phyloP scores from a whole-genome alignment of 2,329 filamentous ascomycete genomes.

The Scedosporium boydii region DNA sequence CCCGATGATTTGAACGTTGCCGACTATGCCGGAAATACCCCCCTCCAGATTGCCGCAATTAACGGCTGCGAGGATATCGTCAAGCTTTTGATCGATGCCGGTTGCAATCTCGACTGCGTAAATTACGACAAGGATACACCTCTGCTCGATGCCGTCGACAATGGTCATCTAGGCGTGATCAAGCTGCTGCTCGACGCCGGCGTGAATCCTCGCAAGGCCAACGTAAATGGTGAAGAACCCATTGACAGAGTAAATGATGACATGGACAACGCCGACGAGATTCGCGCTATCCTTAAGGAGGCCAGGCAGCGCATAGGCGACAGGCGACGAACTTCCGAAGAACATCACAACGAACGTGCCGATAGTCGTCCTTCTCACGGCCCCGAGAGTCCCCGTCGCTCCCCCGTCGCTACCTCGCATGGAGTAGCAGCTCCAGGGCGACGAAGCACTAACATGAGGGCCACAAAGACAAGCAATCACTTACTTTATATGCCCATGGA shows the following conservation, averaged over 20 bases:
- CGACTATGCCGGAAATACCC: conserved; percentile 94
- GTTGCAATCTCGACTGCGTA: conserved; percentile 72
- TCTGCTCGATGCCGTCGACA: conserved; percentile 91
- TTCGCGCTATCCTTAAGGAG: conserved; percentile 57
- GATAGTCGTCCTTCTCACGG: conserved; percentile 44
- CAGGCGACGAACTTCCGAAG: conserved; percentile 47
- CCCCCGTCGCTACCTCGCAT: conserved; percentile 29
- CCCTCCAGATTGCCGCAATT: conserved; percentile 83
- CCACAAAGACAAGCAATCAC: conserved; percentile 56
- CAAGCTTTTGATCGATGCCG: conserved; percentile 72
- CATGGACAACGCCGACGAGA: conserved; percentile 68
- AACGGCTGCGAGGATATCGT: conserved; percentile 84
- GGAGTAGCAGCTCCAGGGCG: conserved; percentile 31
- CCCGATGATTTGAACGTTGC: conserved; percentile 82
- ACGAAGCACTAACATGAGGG: conserved; percentile 44
- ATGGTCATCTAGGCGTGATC: conserved; percentile 83
- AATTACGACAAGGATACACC: conserved; percentile 85
- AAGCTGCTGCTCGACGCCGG: conserved; percentile 74
- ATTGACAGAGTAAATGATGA: conserved; percentile 73
- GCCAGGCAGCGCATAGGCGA: conserved; percentile 47
- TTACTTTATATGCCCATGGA: conserved; percentile 54
- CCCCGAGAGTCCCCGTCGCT: conserved; percentile 49
- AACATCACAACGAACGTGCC: conserved; percentile 39
- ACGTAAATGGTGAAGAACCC: conserved; percentile 86
- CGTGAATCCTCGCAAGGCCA: conserved; percentile 83